A percentile compares a stretch with the other conserved stretches of the same genome.
Evolutionary conservation across 345 rosid species (phyloP).

Genomic region (Nephelium lappaceum): DNA sequence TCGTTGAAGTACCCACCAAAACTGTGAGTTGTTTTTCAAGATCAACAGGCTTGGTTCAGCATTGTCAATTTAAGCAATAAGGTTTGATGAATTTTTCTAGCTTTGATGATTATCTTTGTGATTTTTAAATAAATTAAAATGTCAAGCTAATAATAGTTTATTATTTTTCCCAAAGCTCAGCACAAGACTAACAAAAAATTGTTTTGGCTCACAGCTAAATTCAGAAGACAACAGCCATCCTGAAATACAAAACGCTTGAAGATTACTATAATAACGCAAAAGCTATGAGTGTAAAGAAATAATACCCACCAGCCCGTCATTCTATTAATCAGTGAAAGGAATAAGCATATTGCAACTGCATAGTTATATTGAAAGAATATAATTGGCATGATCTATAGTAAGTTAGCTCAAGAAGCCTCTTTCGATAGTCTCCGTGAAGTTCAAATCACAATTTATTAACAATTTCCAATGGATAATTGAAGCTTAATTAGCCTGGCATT

Average conservation of each 20-base stretch:
- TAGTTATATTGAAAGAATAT: no score
- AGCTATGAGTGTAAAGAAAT: no score
- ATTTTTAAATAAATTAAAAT: background rate
- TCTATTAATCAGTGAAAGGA: background rate
- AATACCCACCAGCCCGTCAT: no score
- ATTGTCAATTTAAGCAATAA: constrained; percentile 21
- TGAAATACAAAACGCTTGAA: background rate
- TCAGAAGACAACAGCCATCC: constrained; percentile 9
- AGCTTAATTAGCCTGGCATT: constrained; percentile 4
- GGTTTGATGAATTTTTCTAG: constrained; percentile 33
- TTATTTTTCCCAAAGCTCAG: background rate
- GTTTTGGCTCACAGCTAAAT: background rate
- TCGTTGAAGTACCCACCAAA: constrained; percentile 1
- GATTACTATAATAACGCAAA: no score
- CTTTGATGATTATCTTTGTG: constrained; percentile 2
- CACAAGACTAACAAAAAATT: background rate
- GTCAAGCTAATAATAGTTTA: no score
- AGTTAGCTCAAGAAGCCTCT: background rate
- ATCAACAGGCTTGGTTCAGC: constrained; percentile 23
- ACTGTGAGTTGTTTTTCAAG: constrained; percentile 12
- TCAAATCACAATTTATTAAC: background rate
- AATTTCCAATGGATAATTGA: background rate
- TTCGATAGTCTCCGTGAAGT: background rate
- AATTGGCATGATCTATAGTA: no score
- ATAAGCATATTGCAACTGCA: background rate